These are phyloP conservation scores for Artemisia annua DNA, from an alignment of 129 eudicot genomes.

Conservation along the genomic window DNA sequence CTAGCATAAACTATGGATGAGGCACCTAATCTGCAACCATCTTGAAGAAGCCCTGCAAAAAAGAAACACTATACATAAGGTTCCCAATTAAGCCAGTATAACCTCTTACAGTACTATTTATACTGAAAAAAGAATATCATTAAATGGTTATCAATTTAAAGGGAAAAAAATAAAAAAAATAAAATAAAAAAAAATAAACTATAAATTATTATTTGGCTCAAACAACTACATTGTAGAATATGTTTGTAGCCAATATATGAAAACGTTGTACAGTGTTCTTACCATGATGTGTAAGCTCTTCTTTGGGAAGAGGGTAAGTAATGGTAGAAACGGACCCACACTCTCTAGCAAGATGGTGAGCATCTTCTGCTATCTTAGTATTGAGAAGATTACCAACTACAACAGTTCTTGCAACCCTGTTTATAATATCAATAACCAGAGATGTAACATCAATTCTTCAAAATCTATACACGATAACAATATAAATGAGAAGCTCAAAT, in stretches of 20 bases:
- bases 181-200: too few species aligned
- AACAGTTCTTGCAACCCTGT: slow-evolving; percentile 94
- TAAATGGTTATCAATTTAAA: too few species aligned
- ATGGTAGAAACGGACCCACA: slow-evolving; percentile 77
- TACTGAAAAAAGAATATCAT: background rate
- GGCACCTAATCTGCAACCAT: slow-evolving; percentile 83
- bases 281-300: slow-evolving; percentile 78
- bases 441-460: background rate
- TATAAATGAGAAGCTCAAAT: background rate
- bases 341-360: slow-evolving; percentile 64
- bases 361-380: slow-evolving; percentile 74
- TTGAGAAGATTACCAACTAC: slow-evolving; percentile 71
- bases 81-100: slow-evolving; percentile 8
- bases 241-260: background rate
- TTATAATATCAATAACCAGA: slow-evolving; percentile 22
- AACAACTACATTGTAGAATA: background rate
- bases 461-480: background rate
- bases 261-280: slow-evolving; percentile 6
- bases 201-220: background rate
- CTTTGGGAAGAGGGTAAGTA: slow-evolving; percentile 87
- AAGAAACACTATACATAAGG: slow-evolving; percentile 17
- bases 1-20: slow-evolving; percentile 81
- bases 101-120: slow-evolving; percentile 12
- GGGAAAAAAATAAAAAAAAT: too few species aligned
- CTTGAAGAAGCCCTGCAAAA: slow-evolving; percentile 77